A percentile compares a stretch with the other conserved stretches of the same genome.
Conservation (phyloP, 345 rosid species). For the Aurinia saxatilis region DNA sequence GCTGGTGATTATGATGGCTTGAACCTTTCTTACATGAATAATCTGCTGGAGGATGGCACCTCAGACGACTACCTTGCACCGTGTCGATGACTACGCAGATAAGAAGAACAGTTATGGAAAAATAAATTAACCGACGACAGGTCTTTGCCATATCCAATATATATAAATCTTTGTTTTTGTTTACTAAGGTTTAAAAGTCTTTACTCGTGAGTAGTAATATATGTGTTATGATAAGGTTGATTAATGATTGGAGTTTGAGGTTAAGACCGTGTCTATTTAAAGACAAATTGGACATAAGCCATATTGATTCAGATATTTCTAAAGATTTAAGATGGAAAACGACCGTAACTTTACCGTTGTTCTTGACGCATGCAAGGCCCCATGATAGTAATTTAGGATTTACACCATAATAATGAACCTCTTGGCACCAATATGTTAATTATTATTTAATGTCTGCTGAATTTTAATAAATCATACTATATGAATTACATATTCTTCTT, state of each 20-base stretch:
- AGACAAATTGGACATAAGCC: slow-evolving; percentile 14
- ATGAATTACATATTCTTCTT: too few species aligned
- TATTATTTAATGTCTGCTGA: too few species aligned
- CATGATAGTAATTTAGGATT: too few species aligned
- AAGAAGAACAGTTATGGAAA: slow-evolving; percentile 16
- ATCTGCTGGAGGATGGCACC: slow-evolving; percentile 10
- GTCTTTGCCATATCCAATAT: slow-evolving; percentile 20
- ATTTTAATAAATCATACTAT: too few species aligned
- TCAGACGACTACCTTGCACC: slow-evolving; percentile 23
- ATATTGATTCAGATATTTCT: slow-evolving; percentile 7
- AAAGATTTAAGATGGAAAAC: slow-evolving; percentile 18
- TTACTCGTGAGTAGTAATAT: slow-evolving; percentile 1
- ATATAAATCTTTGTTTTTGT: background rate
- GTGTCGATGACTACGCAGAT: slow-evolving; percentile 5
- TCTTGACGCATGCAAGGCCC: slow-evolving; percentile 18
- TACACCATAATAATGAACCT: too few species aligned
- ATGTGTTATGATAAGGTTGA: background rate
- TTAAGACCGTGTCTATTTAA: slow-evolving; percentile 25
- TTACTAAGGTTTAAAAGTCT: slow-evolving; percentile 2
- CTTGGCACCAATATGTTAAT: too few species aligned
- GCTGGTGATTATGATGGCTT: slow-evolving; percentile 5
- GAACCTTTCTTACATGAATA: slow-evolving; percentile 12
- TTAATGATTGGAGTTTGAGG: slow-evolving; percentile 13
- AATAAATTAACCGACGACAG: slow-evolving; percentile 5
- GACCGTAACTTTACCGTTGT: slow-evolving; percentile 23